phyloP scores from a whole-genome alignment of 768 basidiomycete genomes.

The Pisolithus microcarpus region DNA sequence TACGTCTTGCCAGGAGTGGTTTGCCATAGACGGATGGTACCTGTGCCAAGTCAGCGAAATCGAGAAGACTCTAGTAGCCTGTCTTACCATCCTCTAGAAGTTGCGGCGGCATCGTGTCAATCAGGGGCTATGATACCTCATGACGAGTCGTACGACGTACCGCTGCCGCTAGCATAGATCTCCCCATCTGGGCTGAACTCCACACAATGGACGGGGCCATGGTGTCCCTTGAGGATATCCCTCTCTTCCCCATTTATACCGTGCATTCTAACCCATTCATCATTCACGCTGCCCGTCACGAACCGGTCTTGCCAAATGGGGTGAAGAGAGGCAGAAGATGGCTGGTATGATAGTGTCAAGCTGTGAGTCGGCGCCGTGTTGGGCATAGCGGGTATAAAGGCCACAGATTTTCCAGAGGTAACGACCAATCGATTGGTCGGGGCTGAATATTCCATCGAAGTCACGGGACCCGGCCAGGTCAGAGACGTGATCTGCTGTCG shows the following conservation, averaged over 20 bases:
- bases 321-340: constrained; percentile 93
- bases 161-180: constrained; percentile 94
- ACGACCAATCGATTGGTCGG: constrained; percentile 80
- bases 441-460: constrained; percentile 87
- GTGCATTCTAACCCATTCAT: constrained; percentile 97
- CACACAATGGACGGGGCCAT: constrained; percentile 93
- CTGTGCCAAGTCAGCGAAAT: constrained; percentile 30
- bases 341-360: constrained; percentile 74
- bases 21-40: constrained; percentile 96
- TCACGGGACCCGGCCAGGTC: constrained; percentile 71
- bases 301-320: constrained; percentile 84
- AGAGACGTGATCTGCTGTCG: constrained; percentile 63
- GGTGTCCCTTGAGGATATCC: constrained; percentile 92
- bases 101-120: constrained; percentile 5
- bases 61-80: background rate
- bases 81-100: constrained; percentile 64
- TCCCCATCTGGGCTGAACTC: constrained; percentile 95
- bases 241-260: constrained; percentile 84
- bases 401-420: constrained; percentile 86
- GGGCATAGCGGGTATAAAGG: constrained; percentile 77
- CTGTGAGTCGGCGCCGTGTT: constrained; percentile 62
- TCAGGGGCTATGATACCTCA: background rate
- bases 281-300: constrained; percentile 80
- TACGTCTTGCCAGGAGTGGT: constrained; percentile 91
- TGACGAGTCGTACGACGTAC: constrained; percentile 41